Evolutionary conservation across 1,284 basidiomycete species (phyloP).

Genomic region (Ceratobasidium theobromae): DNA sequence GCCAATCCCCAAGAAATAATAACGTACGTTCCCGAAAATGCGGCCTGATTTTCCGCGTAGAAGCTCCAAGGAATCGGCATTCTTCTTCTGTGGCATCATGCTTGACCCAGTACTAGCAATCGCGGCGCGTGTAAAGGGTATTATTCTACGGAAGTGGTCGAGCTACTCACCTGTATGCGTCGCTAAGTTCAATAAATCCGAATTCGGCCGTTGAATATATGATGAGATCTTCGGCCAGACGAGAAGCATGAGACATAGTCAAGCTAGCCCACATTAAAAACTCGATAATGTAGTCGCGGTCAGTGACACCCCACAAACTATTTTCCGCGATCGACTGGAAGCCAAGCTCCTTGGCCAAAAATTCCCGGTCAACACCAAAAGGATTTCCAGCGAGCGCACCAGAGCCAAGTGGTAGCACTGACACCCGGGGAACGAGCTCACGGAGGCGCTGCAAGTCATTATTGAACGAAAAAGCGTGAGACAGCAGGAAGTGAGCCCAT

Average conservation of each 20-base stretch:
- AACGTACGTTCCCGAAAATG: conserved; percentile 82
- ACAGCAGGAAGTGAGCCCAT: conserved; percentile 96
- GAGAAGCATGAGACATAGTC: conserved; percentile 90
- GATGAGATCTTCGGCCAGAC: conserved; percentile 94
- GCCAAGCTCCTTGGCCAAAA: conserved; percentile 81
- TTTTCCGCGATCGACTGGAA: conserved; percentile 87
- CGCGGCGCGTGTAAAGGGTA: neutral
- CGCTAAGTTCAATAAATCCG: conserved; percentile 90
- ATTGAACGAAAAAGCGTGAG: conserved; percentile 90
- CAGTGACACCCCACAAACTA: conserved; percentile 92
- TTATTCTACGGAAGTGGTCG: neutral
- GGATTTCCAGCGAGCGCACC: conserved; percentile 97
- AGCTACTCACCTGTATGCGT: conserved; percentile 81
- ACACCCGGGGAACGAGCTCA: conserved; percentile 84
- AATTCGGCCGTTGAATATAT: conserved; percentile 97
- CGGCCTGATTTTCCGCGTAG: conserved; percentile 94
- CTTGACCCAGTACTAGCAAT: conserved; percentile 86
- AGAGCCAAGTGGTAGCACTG: conserved; percentile 89
- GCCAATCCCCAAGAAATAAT: neutral
- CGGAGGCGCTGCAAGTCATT: conserved; percentile 86
- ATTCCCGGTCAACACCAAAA: conserved; percentile 87
- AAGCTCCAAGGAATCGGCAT: conserved; percentile 94
- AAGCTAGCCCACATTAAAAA: conserved; percentile 96
- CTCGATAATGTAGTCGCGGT: conserved; percentile 96
- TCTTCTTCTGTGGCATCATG: conserved; percentile 99